Evolutionary conservation across 1,284 basidiomycete genomes (phyloP).

Genomic region (Leccinum angustisporum): DNA sequence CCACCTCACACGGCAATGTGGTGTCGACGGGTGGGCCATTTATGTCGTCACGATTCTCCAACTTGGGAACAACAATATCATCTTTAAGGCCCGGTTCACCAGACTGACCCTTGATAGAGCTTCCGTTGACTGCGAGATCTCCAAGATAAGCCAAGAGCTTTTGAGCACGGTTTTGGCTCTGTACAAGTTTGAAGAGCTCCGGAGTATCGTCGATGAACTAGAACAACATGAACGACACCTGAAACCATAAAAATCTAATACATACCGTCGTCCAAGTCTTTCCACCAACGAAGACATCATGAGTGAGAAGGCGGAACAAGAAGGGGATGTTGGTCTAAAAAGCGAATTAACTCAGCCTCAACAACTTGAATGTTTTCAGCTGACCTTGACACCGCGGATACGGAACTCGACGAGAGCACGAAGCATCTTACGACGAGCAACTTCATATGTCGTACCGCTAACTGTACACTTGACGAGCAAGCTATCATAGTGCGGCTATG

Average conservation of each 20-base stretch:
- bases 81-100: slow-evolving; percentile 95
- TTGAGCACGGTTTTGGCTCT: slow-evolving; percentile 97
- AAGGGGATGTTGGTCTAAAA: slow-evolving; percentile 96
- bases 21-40: slow-evolving; percentile 78
- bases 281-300: slow-evolving; percentile 94
- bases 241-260: slow-evolving; percentile 4
- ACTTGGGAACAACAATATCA: slow-evolving; percentile 83
- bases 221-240: slow-evolving; percentile 9
- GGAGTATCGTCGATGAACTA: slow-evolving; percentile 99
- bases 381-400: slow-evolving; percentile 95
- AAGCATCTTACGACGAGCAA: slow-evolving; percentile 98
- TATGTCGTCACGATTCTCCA: slow-evolving; percentile 79
- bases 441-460: slow-evolving; percentile 97
- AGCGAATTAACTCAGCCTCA: not conserved
- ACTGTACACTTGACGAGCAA: slow-evolving; percentile 96
- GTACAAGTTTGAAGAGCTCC: slow-evolving; percentile 97
- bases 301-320: slow-evolving; percentile 97
- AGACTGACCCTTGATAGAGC: slow-evolving; percentile 89
- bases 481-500: slow-evolving; percentile 95
- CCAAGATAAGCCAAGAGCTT: slow-evolving; percentile 97
- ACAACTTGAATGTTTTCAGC: slow-evolving; percentile 6
- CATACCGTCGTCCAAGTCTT: slow-evolving; percentile 96
- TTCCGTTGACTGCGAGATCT: slow-evolving; percentile 97
- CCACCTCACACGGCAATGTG: slow-evolving; percentile 79
- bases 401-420: slow-evolving; percentile 99